Percentiles rank a stretch among this genome's conserved stretches.
Evolutionary conservation across 805 yeast genomes (phyloP).

Genomic region (Candida takata): DNA sequence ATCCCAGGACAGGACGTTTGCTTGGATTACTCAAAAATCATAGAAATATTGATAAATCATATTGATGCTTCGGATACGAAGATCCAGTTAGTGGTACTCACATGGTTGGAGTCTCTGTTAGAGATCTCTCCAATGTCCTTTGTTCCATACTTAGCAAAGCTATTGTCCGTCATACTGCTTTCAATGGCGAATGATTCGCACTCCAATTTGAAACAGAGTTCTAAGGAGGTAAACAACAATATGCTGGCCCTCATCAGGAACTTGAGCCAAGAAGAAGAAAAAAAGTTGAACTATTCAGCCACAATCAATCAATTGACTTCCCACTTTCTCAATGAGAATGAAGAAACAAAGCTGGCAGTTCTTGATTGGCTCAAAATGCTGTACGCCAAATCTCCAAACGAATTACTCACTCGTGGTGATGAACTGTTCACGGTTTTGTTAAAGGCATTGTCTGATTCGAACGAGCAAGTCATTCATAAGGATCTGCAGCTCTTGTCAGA

Average conservation of each 20-base stretch:
- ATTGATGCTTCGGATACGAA: slow-evolving; percentile 63
- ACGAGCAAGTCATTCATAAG: slow-evolving; percentile 70
- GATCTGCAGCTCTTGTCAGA: slow-evolving; percentile 68
- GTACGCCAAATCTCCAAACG: slow-evolving; percentile 59
- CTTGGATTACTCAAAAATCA: slow-evolving; percentile 72
- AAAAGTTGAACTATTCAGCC: slow-evolving; percentile 41
- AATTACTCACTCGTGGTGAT: slow-evolving; percentile 47
- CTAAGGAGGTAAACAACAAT: slow-evolving; percentile 49
- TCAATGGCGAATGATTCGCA: slow-evolving; percentile 42
- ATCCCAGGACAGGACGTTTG: slow-evolving; percentile 76
- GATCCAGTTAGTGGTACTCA: slow-evolving; percentile 70
- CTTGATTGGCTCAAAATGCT: slow-evolving; percentile 86
- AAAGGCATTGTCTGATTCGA: slow-evolving; percentile 62
- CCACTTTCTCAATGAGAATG: slow-evolving; percentile 70
- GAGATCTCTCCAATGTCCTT: slow-evolving; percentile 72
- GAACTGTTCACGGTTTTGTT: slow-evolving; percentile 66
- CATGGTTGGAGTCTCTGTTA: slow-evolving; percentile 75
- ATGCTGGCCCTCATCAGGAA: slow-evolving; percentile 41
- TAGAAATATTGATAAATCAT: slow-evolving; percentile 75
- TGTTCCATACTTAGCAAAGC: slow-evolving; percentile 64
- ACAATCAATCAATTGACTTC: slow-evolving; percentile 65
- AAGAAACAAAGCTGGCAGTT: slow-evolving; percentile 74
- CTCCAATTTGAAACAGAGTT: slow-evolving; percentile 43
- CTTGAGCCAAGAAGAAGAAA: slow-evolving; percentile 23
- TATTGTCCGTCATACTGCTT: slow-evolving; percentile 61